Base-by-base conservation (phyloP, 345 rosid genomes). In the Murraya paniculata region DNA sequence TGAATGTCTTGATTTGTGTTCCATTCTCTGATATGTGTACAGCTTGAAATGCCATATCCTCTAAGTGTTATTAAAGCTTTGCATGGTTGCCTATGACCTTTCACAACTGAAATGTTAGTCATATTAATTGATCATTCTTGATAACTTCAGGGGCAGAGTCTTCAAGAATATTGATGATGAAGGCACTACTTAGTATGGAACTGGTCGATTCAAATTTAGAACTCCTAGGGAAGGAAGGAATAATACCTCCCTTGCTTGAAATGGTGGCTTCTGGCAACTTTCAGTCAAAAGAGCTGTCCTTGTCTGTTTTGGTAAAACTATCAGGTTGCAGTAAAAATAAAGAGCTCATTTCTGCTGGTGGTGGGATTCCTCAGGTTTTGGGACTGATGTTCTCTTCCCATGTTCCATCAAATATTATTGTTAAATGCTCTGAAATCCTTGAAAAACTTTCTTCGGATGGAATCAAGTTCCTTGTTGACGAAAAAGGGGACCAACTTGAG, bases 201-300 rank as follows among this genome's bases (percentile, higher is more conserved):
- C 64, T 91, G 81, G 85, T 80, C 58, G 89, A 91, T 72, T 81
- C 85, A 1, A 81, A 87, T 81, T 75, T 88, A 67, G 81, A 85
- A 78, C 60, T 83, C 64, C 89, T 91, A 67, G 94, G 90, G 27
- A 80, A 83, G 74, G 87, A 85, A 80, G 94, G 92, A 41, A 80
- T 91, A 27, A 79, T 89, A 62, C 87, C 86, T 77, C 87, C 91
- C 55, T 83, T 89, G 81, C 91, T 91, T 78, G 88, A 87, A 69
- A 88, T 89, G 86, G 76, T 86, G 84, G 61, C 28, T 72, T 81
- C 88, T 14, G 88, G 87, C 59, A 84, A 77, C 73, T 38, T 85
- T 22, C 87, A 83, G 77, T 81, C 88, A 74, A 88, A 80, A 75
- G 92, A 85, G 72, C 67, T 84, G 72, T 88, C 92, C 67, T 80